Evolutionary conservation across 2,329 filamentous ascomycete genomes (phyloP).

Genomic region (Trichocomaceae sp.): DNA sequence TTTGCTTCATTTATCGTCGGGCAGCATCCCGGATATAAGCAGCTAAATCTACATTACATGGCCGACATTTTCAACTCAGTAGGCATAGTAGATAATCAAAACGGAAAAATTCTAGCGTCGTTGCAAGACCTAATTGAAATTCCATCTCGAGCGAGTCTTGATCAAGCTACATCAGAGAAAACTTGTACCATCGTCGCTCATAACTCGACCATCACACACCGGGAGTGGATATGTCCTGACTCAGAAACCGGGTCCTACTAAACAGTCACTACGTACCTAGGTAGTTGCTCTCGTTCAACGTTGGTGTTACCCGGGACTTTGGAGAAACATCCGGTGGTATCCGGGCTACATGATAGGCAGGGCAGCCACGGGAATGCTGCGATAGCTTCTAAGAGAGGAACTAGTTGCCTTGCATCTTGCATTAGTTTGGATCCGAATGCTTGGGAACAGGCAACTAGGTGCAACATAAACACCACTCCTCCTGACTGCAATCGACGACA

Average conservation of each 20-base stretch:
- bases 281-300: too few relatives aligned
- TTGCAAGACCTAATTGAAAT: not conserved
- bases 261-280: too few relatives aligned
- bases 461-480: not conserved
- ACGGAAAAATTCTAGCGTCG: not conserved
- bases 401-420: not conserved
- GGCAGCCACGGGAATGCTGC: not conserved
- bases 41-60: not conserved
- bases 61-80: not conserved
- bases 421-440: too few relatives aligned
- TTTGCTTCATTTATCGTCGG: not conserved
- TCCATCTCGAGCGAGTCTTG: not conserved
- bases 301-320: not conserved
- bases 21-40: not conserved
- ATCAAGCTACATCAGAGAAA: not conserved
- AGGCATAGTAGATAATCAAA: not conserved
- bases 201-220: not conserved
- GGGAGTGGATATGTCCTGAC: not conserved
- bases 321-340: not conserved
- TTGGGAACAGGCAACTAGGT: too few relatives aligned
- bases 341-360: not conserved
- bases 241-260: too few relatives aligned
- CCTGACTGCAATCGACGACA: not conserved
- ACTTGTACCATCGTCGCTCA: not conserved
- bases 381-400: not conserved